Conservation (phyloP, 176 grass and related monocot genomes). For the Cymbopogon citratus region DNA sequence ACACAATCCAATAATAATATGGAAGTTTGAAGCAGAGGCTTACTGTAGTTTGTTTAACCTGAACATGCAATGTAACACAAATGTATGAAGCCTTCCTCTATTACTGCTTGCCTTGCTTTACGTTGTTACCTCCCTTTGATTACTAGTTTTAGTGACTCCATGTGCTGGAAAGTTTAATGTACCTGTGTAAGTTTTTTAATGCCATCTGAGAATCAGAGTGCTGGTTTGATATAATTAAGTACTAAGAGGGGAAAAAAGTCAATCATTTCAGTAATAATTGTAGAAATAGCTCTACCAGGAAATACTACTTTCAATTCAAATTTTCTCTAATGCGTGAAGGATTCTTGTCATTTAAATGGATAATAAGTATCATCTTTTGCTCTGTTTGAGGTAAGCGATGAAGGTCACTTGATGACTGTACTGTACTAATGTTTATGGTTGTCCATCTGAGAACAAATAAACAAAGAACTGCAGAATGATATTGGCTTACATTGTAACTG, state of each 20-base stretch:
- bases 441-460: no score
- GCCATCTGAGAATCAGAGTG: not conserved
- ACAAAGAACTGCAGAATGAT: no score
- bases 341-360: not conserved
- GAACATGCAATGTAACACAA: not conserved
- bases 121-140: no score
- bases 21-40: not conserved
- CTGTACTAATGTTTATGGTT: no score
- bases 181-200: not conserved
- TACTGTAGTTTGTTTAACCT: not conserved
- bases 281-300: no score
- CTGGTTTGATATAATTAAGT: not conserved
- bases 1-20: not conserved
- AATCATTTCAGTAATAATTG: not conserved
- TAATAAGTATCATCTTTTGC: no score
- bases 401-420: no score
- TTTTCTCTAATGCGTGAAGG: not conserved
- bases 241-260: not conserved
- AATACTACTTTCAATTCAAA: not conserved
- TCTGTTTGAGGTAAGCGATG: no score
- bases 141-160: no score
- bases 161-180: no score
- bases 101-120: not conserved
- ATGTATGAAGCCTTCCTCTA: not conserved
- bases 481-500: no score